Base-by-base conservation (phyloP, 2,329 filamentous ascomycete genomes). In the Colletotrichum sp. region DNA sequence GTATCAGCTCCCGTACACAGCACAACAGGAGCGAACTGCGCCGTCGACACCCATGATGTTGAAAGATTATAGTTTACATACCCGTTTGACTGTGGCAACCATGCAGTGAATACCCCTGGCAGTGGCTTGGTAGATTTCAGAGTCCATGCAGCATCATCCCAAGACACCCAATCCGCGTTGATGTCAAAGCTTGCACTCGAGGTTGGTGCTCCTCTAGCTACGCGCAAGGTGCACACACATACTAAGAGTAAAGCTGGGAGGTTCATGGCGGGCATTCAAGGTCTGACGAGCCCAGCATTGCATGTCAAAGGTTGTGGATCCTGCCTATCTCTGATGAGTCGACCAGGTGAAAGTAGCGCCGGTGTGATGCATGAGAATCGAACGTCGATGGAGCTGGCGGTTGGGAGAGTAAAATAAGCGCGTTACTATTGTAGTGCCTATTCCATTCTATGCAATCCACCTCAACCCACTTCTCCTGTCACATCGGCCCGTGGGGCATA, bases 111-210 rank as follows among this genome's bases (percentile, higher is more conserved):
- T 7, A 69, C 66, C 16, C 66, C 66, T 30, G 66, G 66, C 66
- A 39, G 49, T n/a, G 66, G 66, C 49, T 69, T 69, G 30, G 66
- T 69, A 30, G 66, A 69, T 59, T 69, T 69, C 32, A 69, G 27
- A 15, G 66, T 69, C 66, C 66, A 69, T 29, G 66, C n/a, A 13
- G 49, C 22, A 69, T 69, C 66, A 36, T 69, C 22, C 66, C 66
- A 69, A 59, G 66, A 59, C n/a, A 69, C 66, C 66, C 66, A 69
- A 39, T 69, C 52, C 30, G 66, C 66, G 44, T 69, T 69, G 66
- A 69, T 69, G 11, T 69, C 66, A 69, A 69, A 69, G 52, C 52
- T 59, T 59, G 49, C 30, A 15, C 52, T 39, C 16, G 66, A 69
- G 22, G 49, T 39, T 19, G 52, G 30, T 29, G 66, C 66, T 59